Evolutionary conservation across 257 asterid species (phyloP).

Genomic region (Handroanthus guayacan): DNA sequence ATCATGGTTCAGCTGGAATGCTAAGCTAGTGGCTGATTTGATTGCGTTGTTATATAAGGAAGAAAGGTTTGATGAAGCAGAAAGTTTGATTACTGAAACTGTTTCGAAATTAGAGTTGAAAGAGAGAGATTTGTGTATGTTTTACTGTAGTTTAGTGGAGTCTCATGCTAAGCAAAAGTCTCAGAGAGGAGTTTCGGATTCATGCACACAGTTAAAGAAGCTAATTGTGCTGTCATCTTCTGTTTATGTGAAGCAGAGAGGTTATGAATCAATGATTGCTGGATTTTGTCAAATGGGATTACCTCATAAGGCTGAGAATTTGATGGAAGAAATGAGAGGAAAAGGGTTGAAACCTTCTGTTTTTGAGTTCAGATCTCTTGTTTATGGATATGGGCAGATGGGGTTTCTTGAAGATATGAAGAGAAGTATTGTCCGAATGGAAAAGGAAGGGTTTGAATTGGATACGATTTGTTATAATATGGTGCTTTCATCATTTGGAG

Average conservation of each 20-base stretch:
- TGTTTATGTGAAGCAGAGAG: constrained; percentile 64
- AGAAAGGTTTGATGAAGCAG: constrained; percentile 60
- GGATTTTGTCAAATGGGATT: constrained; percentile 70
- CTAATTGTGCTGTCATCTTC: constrained; percentile 55
- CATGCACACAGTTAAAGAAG: constrained; percentile 48
- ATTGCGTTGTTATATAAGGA: constrained; percentile 59
- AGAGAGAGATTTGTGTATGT: constrained; percentile 65
- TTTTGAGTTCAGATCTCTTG: constrained; percentile 63
- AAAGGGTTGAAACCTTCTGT: constrained; percentile 60
- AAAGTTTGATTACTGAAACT: constrained; percentile 53
- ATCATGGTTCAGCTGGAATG: constrained; percentile 90
- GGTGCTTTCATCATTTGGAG: constrained; percentile 82
- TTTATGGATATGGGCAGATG: constrained; percentile 77
- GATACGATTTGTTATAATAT: constrained; percentile 83
- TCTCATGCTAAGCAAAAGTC: constrained; percentile 62
- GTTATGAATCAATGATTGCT: constrained; percentile 63
- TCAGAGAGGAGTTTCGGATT: constrained; percentile 51
- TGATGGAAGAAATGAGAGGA: constrained; percentile 69
- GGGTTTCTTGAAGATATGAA: constrained; percentile 79
- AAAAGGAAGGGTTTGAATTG: constrained; percentile 60
- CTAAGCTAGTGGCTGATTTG: constrained; percentile 79
- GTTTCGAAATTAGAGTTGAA: constrained; percentile 50
- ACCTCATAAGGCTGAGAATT: constrained; percentile 67
- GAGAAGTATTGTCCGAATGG: constrained; percentile 58
- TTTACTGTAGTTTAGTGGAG: constrained; percentile 67